A percentile compares a stretch with the other conserved stretches of the same genome.
Evolutionary conservation across 345 rosid species (phyloP).

Genomic region (Citrus mangshanensis): DNA sequence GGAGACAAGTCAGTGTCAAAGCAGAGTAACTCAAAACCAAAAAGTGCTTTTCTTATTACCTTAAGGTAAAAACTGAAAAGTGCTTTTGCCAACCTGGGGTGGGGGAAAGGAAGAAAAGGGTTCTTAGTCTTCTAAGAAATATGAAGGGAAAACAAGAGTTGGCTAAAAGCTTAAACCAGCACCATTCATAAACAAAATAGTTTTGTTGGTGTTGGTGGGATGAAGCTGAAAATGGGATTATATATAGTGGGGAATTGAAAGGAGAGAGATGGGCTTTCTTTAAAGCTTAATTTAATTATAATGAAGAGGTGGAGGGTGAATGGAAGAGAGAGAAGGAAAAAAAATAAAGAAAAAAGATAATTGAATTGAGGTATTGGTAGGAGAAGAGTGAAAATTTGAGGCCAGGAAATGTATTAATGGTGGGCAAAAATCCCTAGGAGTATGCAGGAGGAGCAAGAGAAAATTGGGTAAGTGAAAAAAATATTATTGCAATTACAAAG

Average conservation of each 20-base stretch:
- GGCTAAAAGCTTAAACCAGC: neutral
- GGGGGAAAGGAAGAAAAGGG: neutral
- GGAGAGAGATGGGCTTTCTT: conserved; percentile 48
- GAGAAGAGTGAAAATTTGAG: conserved; percentile 52
- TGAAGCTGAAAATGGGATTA: conserved; percentile 43
- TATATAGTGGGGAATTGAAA: conserved; percentile 37
- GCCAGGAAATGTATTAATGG: conserved; percentile 53
- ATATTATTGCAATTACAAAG: conserved; percentile 17
- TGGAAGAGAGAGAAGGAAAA: conserved; percentile 27
- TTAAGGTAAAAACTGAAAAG: neutral
- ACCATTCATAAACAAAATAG: neutral
- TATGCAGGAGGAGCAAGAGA: conserved; percentile 18
- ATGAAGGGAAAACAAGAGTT: too few relatives aligned
- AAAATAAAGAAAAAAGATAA: conserved; percentile 26
- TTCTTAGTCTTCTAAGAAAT: too few relatives aligned
- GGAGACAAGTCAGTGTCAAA: neutral
- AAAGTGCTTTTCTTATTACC: neutral
- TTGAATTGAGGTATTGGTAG: conserved; percentile 52
- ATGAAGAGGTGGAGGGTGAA: conserved; percentile 54
- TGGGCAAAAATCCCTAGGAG: conserved; percentile 37
- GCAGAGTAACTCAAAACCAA: too few relatives aligned
- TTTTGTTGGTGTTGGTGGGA: conserved; percentile 11
- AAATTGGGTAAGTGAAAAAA: too few relatives aligned
- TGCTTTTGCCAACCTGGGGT: neutral
- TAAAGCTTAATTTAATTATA: conserved; percentile 72